Evolutionary conservation across 1,284 basidiomycete genomes (phyloP).

Genomic region (Boletus mariae): DNA sequence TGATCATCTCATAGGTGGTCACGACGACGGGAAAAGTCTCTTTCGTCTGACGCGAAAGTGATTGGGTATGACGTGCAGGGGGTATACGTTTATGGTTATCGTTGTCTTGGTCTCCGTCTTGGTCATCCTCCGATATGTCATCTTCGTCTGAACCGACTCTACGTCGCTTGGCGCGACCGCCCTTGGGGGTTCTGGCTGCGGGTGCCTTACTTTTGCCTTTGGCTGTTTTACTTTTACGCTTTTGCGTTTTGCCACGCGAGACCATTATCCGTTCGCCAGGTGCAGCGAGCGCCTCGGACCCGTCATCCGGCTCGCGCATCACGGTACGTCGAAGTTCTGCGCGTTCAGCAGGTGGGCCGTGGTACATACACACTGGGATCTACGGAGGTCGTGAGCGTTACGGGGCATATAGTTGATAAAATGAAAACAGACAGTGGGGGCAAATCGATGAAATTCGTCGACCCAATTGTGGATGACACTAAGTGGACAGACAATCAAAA

Average conservation of each 20-base stretch:
- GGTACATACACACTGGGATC: slow-evolving; percentile 88
- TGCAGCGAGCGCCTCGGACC: slow-evolving; percentile 20
- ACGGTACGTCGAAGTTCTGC: slow-evolving; percentile 67
- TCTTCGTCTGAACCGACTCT: slow-evolving; percentile 18
- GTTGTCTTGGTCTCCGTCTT: slow-evolving; percentile 14
- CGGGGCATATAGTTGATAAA: neutral
- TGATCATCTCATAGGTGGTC: slow-evolving; percentile 93
- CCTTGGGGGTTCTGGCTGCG: slow-evolving; percentile 3
- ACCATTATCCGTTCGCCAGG: slow-evolving; percentile 23
- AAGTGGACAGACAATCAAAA: slow-evolving; percentile 88
- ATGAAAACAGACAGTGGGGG: slow-evolving; percentile 54
- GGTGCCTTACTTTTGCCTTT: slow-evolving; percentile 5
- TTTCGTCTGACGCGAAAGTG: slow-evolving; percentile 24
- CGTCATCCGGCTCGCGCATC: slow-evolving; percentile 38
- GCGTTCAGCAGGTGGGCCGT: slow-evolving; percentile 78
- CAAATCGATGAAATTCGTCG: slow-evolving; percentile 83
- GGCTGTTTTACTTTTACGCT: slow-evolving; percentile 10
- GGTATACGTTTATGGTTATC: slow-evolving; percentile 17
- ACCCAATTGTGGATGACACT: slow-evolving; percentile 93
- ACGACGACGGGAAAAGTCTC: slow-evolving; percentile 75
- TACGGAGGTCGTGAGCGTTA: slow-evolving; percentile 28
- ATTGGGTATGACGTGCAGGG: slow-evolving; percentile 16
- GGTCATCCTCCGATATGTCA: slow-evolving; percentile 4
- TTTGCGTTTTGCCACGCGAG: slow-evolving; percentile 9
- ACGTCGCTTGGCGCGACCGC: slow-evolving; percentile 19